Evolutionary conservation across 164 flowering plant genomes (phyloP).

Genomic region (Chimonanthus salicifolius): DNA sequence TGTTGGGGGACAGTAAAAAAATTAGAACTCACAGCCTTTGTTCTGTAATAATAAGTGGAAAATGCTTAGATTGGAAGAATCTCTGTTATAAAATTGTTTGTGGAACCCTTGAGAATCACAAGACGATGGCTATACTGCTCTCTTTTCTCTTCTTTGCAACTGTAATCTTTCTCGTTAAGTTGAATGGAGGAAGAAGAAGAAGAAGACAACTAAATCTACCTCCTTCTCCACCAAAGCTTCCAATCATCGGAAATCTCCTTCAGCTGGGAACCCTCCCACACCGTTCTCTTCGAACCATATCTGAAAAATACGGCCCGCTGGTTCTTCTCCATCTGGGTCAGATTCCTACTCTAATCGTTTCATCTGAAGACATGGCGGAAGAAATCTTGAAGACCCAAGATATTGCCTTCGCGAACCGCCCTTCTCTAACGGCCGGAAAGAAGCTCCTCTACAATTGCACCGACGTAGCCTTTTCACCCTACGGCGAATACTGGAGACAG

Average conservation of each 20-base stretch:
- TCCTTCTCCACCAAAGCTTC: constrained; percentile 4
- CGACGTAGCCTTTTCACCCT: background rate
- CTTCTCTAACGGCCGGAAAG: background rate
- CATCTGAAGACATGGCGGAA: background rate
- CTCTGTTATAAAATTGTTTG: no score
- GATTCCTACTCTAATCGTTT: background rate
- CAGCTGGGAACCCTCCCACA: background rate
- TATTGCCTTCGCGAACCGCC: background rate
- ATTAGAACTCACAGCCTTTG: no score
- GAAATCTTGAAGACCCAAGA: constrained; percentile 5
- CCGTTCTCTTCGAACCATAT: background rate
- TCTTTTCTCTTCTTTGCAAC: background rate
- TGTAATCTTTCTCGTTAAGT: background rate
- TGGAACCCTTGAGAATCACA: background rate
- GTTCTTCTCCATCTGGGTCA: background rate
- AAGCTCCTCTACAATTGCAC: background rate
- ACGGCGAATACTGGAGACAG: constrained; percentile 6
- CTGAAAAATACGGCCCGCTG: background rate
- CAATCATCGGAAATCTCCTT: constrained; percentile 1
- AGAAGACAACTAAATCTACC: background rate
- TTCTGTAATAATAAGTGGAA: no score
- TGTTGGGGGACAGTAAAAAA: no score
- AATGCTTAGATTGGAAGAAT: no score
- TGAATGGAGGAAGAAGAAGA: background rate
- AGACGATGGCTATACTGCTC: background rate